Conservation (phyloP, 495 filamentous ascomycete species). For the Choiromyces venosus region DNA sequence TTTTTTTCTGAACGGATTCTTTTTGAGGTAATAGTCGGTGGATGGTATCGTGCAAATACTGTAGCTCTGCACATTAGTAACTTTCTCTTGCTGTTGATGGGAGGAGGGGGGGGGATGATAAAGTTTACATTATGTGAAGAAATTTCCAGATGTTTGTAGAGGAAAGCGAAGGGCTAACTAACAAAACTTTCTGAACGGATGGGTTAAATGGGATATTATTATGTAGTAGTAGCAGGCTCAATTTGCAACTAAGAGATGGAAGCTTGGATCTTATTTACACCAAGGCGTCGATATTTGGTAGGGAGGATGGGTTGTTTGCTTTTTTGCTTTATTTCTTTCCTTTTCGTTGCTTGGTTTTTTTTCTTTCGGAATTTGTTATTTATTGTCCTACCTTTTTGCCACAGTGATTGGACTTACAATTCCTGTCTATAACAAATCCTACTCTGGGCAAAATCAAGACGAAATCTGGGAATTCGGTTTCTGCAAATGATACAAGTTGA, state of each 20-base stretch:
- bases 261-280: slow-evolving; percentile 4
- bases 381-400: slow-evolving; percentile 14
- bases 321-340: not conserved
- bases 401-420: not conserved
- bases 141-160: not conserved
- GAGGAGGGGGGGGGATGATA: not conserved
- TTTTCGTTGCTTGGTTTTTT: slow-evolving; percentile 10
- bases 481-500: not conserved
- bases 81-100: not conserved
- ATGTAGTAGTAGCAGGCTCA: slow-evolving; percentile 5
- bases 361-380: slow-evolving; percentile 15
- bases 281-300: slow-evolving; percentile 2
- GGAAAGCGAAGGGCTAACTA: not conserved
- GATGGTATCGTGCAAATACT: not conserved
- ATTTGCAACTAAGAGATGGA: slow-evolving; percentile 4
- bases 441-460: not conserved
- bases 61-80: not conserved
- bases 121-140: slow-evolving; percentile 1
- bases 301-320: not conserved
- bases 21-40: not conserved
- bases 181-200: not conserved
- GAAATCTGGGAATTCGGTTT: not conserved
- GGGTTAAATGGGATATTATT: not conserved
- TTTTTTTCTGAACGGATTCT: not conserved
- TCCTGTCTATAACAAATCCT: slow-evolving; percentile 2